These are phyloP conservation scores for Hagleromyces aurorensis DNA, from an alignment of 805 yeast genomes.

Conservation along the genomic window DNA sequence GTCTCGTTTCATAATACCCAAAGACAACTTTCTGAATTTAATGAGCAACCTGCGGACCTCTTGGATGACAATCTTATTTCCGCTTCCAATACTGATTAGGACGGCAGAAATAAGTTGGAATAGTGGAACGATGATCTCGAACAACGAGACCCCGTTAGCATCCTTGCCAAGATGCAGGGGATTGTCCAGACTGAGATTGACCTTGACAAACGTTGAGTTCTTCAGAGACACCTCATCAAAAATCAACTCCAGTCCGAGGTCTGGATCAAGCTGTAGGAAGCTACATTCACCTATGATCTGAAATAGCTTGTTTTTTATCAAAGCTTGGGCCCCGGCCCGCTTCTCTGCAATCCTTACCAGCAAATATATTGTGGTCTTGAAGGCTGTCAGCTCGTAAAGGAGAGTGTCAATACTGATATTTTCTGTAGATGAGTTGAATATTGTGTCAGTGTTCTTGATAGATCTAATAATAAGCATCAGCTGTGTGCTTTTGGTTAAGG, in stretches of 20 bases:
- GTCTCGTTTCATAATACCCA: slow-evolving; percentile 58
- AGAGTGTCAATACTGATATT: slow-evolving; percentile 43
- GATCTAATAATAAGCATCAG: slow-evolving; percentile 58
- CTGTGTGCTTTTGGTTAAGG: slow-evolving; percentile 57
- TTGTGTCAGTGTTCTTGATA: slow-evolving; percentile 60
- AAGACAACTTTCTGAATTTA: slow-evolving; percentile 46
- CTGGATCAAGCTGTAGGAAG: slow-evolving; percentile 67
- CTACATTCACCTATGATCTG: slow-evolving; percentile 47
- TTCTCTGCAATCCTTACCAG: slow-evolving; percentile 70
- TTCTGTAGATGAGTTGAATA: slow-evolving; percentile 36
- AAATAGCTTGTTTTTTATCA: slow-evolving; percentile 69
- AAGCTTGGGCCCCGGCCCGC: slow-evolving; percentile 65
- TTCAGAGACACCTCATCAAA: slow-evolving; percentile 33
- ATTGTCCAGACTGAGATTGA: slow-evolving; percentile 45
- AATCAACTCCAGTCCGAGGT: slow-evolving; percentile 55
- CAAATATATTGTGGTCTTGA: slow-evolving; percentile 62
- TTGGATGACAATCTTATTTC: slow-evolving; percentile 49
- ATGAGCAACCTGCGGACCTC: slow-evolving; percentile 45
- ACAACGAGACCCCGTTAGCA: slow-evolving; percentile 40
- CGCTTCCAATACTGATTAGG: slow-evolving; percentile 68
- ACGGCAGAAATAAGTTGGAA: slow-evolving; percentile 66
- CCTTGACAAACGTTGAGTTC: slow-evolving; percentile 31
- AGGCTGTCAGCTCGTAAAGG: slow-evolving; percentile 68
- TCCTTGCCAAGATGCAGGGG: slow-evolving; percentile 34
- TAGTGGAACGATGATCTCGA: slow-evolving; percentile 63